Conservation (phyloP, 345 rosid species). For the Rhodamnia argentea region DNA sequence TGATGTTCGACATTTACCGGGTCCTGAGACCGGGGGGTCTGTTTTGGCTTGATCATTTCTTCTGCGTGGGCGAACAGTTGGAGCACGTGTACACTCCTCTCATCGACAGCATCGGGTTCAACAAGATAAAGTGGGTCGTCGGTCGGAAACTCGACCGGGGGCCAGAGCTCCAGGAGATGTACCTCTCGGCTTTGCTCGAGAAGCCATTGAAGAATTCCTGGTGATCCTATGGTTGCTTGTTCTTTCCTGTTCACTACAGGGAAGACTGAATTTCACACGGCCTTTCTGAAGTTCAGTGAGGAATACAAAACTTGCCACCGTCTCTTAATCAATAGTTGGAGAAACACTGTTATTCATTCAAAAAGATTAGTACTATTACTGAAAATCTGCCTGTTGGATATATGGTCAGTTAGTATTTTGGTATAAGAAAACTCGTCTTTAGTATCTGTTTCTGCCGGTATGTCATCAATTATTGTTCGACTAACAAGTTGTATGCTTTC, state of each 20-base stretch:
- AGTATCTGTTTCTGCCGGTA: not conserved
- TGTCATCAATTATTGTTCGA: not conserved
- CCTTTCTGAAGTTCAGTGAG: not conserved
- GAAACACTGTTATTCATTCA: not conserved
- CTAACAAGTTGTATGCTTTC: not conserved
- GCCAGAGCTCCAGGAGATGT: slow-evolving; percentile 40
- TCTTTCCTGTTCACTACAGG: not conserved
- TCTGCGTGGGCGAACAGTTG: slow-evolving; percentile 31
- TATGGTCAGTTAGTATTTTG: not conserved
- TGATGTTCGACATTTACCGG: slow-evolving; percentile 37
- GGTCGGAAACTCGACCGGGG: slow-evolving; percentile 49
- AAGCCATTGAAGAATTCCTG: slow-evolving; percentile 44
- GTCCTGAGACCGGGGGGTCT: slow-evolving; percentile 52
- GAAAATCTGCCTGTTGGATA: not conserved
- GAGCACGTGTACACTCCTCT: slow-evolving; percentile 34
- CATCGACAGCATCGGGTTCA: slow-evolving; percentile 37
- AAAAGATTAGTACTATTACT: not conserved
- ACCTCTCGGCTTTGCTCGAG: slow-evolving; percentile 46
- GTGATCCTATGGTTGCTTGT: slow-evolving; percentile 1
- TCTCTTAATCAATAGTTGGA: not conserved
- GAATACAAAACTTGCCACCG: not conserved
- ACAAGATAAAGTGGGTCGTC: slow-evolving; percentile 41
- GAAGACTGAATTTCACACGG: not conserved
- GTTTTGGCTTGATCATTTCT: slow-evolving; percentile 55
- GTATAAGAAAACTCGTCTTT: not conserved